phyloP scores from a whole-genome alignment of 2,329 filamentous ascomycete species.

The Tricladium varicosporioides region DNA sequence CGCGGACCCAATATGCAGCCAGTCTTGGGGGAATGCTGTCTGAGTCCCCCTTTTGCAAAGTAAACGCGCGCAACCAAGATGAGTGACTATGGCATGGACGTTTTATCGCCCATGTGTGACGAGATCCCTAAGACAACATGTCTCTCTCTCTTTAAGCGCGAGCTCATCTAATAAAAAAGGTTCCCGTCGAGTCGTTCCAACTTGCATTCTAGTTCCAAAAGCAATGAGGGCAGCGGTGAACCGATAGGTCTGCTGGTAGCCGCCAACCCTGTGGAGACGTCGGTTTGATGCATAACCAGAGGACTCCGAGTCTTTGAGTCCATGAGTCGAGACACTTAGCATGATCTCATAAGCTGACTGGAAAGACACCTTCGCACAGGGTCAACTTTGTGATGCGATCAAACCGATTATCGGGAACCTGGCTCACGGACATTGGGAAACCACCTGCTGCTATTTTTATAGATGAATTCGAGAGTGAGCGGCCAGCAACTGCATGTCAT shows the following conservation, averaged over 20 bases:
- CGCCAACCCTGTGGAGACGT: slow-evolving; percentile 20
- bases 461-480: background rate
- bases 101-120: slow-evolving; percentile 1
- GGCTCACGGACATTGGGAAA: background rate
- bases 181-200: slow-evolving; percentile 4
- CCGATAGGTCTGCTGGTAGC: slow-evolving; percentile 20
- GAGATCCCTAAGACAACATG: background rate
- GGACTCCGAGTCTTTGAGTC: background rate
- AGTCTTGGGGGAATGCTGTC: background rate
- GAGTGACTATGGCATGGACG: background rate
- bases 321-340: background rate
- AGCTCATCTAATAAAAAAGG: slow-evolving; percentile 8
- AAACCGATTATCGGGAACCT: background rate
- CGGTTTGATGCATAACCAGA: slow-evolving; percentile 17
- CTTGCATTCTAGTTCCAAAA: background rate
- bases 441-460: background rate
- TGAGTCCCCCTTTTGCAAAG: background rate
- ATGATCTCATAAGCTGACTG: background rate
- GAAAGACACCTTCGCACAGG: background rate
- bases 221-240: slow-evolving; percentile 6
- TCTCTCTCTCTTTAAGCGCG: slow-evolving; percentile 8
- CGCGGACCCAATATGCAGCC: slow-evolving; percentile 20
- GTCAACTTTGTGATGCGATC: background rate
- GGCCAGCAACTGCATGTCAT: background rate
- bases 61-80: slow-evolving; percentile 11